Evolutionary conservation across 2,329 filamentous ascomycete genomes (phyloP), one percentile per base, ranked within the genome.

Genomic region (Ambrosiella cleistominuta): DNA sequence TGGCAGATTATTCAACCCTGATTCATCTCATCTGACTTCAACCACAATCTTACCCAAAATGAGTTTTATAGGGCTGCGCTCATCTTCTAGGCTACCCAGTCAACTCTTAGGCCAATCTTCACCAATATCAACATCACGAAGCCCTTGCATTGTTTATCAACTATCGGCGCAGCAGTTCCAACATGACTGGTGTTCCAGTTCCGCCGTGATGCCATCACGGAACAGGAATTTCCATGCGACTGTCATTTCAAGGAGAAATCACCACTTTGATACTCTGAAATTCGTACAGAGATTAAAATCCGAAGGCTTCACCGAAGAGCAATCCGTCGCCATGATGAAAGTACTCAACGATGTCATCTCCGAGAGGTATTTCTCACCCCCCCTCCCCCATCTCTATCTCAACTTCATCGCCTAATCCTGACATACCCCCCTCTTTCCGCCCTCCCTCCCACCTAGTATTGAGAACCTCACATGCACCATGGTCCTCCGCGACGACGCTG

Each of bases 291-390:
- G 88, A 56, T 75, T 98, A 45, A 83, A 91, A 69, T 81, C 81
- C 63, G 93, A 98, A 69, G 93, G 93, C 0, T 96, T 97, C 69
- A 95, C 88, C 27, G 91, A 97, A 70, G 86, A 90, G 64, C 93
- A 98, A 71, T 84, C 90, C 1, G 89, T 88, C 35, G 91, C 93
- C n/a, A 93, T 96, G 86, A 97, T 98, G 93, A 88, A 87, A 68
- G 88, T 97, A 6, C 75, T 98, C 44, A 90, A 89, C 70, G 90
- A 97, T 69, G 91, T 97, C 8, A 96, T 98, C 63, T 88, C 97
- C 69, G 93, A 98, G 72, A 95, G 84, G 83, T 84, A 64, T 27
- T 66, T 11, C 19, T 9, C 39, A 19, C 36, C n/a, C 17, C 47
- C 53, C 15, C 12, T n/a, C 45, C 12, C 7, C 19, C 35, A 35